phyloP scores from a whole-genome alignment of 1,284 basidiomycete species.

The Ceratobasidium sp. region DNA sequence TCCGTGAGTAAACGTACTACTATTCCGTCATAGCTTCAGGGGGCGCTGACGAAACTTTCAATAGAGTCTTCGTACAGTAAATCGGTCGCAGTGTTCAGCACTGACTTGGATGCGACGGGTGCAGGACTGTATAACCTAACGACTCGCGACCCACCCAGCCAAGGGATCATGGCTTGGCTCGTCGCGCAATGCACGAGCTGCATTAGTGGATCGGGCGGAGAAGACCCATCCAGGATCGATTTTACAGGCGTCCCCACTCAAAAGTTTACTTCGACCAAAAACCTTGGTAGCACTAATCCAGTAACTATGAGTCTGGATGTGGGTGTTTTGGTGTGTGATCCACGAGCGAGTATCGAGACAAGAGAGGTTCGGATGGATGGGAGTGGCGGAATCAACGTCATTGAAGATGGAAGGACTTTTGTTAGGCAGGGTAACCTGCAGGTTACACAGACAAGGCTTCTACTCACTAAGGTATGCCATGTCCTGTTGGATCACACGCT shows the following conservation, averaged over 20 bases:
- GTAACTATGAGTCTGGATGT: not conserved
- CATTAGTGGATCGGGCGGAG: no score
- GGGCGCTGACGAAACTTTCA: not conserved
- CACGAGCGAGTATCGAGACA: slow-evolving; percentile 18
- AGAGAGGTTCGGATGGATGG: slow-evolving; percentile 41
- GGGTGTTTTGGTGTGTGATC: slow-evolving; percentile 32
- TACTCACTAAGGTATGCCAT: slow-evolving; percentile 21
- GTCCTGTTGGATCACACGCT: not conserved
- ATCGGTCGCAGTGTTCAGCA: slow-evolving; percentile 10
- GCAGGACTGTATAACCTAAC: slow-evolving; percentile 21
- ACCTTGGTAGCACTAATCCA: not conserved
- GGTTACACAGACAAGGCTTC: slow-evolving; percentile 10
- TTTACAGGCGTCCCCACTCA: slow-evolving; percentile 27
- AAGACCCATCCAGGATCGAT: not conserved
- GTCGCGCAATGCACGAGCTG: slow-evolving; percentile 25
- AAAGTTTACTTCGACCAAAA: not conserved
- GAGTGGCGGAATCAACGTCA: slow-evolving; percentile 15
- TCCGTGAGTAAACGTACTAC: not conserved
- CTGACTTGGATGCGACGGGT: slow-evolving; percentile 10
- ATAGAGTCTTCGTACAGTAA: not conserved
- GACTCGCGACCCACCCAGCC: slow-evolving; percentile 7
- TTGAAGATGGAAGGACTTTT: slow-evolving; percentile 14
- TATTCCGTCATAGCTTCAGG: not conserved
- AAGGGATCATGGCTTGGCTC: slow-evolving; percentile 33
- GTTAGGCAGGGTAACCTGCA: slow-evolving; percentile 29